A percentile compares a stretch with the other conserved stretches of the same genome.
Conservation (phyloP, 306 rosid genomes). For the Ammopiptanthus mongolicus region DNA sequence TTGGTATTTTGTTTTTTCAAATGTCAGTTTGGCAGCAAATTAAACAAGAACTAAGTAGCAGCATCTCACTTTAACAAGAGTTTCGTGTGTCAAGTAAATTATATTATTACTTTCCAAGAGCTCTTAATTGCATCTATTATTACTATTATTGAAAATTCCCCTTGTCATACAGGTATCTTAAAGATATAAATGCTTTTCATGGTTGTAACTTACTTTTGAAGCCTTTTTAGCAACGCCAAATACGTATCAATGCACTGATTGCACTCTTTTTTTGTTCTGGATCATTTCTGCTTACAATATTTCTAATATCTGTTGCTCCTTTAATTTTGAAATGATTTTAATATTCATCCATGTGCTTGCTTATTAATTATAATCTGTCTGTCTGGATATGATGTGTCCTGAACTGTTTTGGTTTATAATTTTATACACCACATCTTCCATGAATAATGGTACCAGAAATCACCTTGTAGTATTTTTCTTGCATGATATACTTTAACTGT, state of each 20-base stretch:
- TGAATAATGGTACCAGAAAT: neutral
- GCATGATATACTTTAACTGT: neutral
- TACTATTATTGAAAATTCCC: neutral
- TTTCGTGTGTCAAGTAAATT: neutral
- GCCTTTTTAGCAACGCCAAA: too few species aligned
- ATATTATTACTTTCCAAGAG: neutral
- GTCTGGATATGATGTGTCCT: neutral
- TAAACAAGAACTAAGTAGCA: neutral
- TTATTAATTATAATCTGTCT: too few species aligned
- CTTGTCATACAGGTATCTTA: neutral
- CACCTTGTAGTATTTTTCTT: neutral
- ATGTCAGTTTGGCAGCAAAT: neutral
- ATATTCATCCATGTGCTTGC: too few species aligned
- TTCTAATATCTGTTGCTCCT: neutral
- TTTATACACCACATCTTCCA: neutral
- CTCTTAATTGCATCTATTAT: neutral
- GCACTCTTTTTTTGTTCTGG: neutral
- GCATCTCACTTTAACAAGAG: neutral
- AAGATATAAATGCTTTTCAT: neutral
- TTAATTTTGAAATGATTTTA: neutral
- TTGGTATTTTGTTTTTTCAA: neutral
- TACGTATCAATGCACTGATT: neutral
- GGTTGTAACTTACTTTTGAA: too few species aligned
- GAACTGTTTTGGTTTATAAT: neutral
- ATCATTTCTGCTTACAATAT: neutral